These are phyloP conservation scores for Bombardia bombarda DNA, from an alignment of 495 filamentous ascomycete species.

Conservation along the genomic window DNA sequence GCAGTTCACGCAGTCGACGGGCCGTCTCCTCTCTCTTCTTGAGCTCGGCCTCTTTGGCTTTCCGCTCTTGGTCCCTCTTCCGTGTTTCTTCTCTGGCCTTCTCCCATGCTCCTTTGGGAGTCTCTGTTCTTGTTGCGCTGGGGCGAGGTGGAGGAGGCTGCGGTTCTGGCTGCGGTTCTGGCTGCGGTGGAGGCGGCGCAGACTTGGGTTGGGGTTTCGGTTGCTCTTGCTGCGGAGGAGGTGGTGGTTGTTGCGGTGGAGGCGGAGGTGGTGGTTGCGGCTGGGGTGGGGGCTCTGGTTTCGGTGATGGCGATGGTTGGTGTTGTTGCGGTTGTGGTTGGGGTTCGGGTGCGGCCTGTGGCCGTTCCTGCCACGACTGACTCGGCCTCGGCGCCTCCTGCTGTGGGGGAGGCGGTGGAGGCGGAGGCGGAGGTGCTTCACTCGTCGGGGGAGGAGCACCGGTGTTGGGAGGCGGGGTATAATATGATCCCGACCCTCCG, in stretches of 20 bases:
- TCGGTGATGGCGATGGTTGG: background rate
- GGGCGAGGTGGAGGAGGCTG: constrained; percentile 21
- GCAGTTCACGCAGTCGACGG: constrained; percentile 42
- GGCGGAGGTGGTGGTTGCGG: constrained; percentile 14
- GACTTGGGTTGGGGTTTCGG: constrained; percentile 5
- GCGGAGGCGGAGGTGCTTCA: constrained; percentile 30
- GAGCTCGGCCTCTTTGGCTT: constrained; percentile 40
- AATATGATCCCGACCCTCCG: constrained; percentile 14
- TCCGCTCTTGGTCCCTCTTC: constrained; percentile 53
- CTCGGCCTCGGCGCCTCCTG: constrained; percentile 15
- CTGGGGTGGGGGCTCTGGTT: constrained; percentile 2
- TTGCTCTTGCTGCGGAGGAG: constrained; percentile 1
- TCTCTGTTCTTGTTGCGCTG: constrained; percentile 12
- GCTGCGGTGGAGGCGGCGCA: constrained; percentile 17
- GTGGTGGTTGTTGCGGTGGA: constrained; percentile 13
- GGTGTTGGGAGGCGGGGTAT: constrained; percentile 24
- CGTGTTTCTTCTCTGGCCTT: constrained; percentile 63
- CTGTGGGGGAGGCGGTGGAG: constrained; percentile 26
- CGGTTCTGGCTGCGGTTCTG: constrained; percentile 16
- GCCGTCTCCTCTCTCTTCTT: constrained; percentile 43
- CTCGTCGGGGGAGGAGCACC: constrained; percentile 32
- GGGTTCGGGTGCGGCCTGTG: constrained; percentile 2
- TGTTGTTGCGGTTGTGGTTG: constrained; percentile 3
- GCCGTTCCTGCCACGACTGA: constrained; percentile 34
- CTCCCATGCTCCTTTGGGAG: constrained; percentile 53